Base-by-base conservation (phyloP, 805 yeast species). In the Hanseniaspora nectarophila region DNA sequence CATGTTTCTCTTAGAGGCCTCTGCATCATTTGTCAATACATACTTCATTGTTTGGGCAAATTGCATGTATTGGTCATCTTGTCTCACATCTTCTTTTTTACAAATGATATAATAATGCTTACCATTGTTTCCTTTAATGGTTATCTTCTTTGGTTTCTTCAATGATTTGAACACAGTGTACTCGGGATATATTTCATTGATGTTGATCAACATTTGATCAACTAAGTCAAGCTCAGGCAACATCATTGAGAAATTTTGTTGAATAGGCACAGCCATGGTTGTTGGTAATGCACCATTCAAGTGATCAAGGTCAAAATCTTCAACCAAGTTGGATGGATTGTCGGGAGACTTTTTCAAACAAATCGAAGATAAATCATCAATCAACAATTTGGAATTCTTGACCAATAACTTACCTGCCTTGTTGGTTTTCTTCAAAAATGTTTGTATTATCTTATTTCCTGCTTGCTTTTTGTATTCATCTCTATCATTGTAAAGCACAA, bases 21-120 rank as follows among this genome's bases (percentile, higher is more conserved):
- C 95, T 13, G 75, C 73, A 60, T 83, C 84, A 18, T 74, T 73
- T 20, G 70, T 66, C 53, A 92, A 69, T 29, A 92, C 63, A 57
- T 85, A 76, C 62, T 89, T 89, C 64, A 92, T 79, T 66, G 88
- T 82, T 1, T 86, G 78, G 0, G 97, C 86, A 59, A 92, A 82
- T 59, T 94, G 73, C 84, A 88, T 84, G 49, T 90, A 77, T 59
- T 95, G 84, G 4, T 95, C 92, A 70, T 94, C 99, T 61, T 94
- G 94, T 57, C 97, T 70, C 18, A 94, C 81, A 68, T 92, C 98
- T 66, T 92, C 99, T 56, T 80, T 76, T 62, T 92, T 92, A 59
- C 95, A 81, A 68, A 92, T 73, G 15, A 92, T 73, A 18, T 82
- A 75, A 62, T 89, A 89, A 1, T 70, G 64, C n/a, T 68, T 67